These are phyloP conservation scores for Colletotrichum acutatum DNA, from an alignment of 2,329 filamentous ascomycete genomes.

Conservation along the genomic window DNA sequence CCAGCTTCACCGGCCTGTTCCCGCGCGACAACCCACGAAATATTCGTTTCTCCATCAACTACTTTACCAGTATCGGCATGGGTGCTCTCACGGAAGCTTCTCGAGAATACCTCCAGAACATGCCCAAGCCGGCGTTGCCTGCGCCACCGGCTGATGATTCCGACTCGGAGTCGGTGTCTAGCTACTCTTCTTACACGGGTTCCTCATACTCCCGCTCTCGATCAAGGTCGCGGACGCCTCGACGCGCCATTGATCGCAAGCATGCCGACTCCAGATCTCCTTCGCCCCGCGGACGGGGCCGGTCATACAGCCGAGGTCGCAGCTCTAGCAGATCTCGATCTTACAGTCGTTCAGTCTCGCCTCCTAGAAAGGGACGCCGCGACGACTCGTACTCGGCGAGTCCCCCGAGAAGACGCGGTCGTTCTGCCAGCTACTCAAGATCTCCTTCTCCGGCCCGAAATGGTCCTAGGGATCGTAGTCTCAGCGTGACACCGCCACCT, in stretches of 20 bases:
- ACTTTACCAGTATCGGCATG: constrained; percentile 98
- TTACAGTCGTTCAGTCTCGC: constrained; percentile 36
- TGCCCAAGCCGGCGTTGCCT: constrained; percentile 85
- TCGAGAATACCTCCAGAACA: constrained; percentile 89
- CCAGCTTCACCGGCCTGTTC: constrained; percentile 87
- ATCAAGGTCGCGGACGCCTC: constrained; percentile 56
- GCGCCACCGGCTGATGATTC: constrained; percentile 71
- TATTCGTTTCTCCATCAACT: constrained; percentile 97
- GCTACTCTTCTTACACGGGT: constrained; percentile 80
- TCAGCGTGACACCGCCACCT: constrained; percentile 27
- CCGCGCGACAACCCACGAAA: constrained; percentile 89
- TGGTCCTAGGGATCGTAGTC: constrained; percentile 28
- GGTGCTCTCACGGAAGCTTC: constrained; percentile 94
- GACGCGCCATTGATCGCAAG: constrained; percentile 48
- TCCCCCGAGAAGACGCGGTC: constrained; percentile 42
- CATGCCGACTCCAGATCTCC: constrained; percentile 49
- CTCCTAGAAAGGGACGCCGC: constrained; percentile 30
- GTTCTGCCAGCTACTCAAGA: constrained; percentile 40
- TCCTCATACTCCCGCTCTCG: constrained; percentile 69
- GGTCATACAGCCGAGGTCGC: constrained; percentile 43
- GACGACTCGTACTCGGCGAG: constrained; percentile 44
- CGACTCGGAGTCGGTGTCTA: constrained; percentile 78
- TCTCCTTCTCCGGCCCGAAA: constrained; percentile 46
- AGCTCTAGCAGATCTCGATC: constrained; percentile 53
- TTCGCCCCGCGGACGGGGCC: constrained; percentile 41